These are phyloP conservation scores for Pyrenula massariospora DNA, from an alignment of 495 filamentous ascomycete genomes.

Conservation along the genomic window DNA sequence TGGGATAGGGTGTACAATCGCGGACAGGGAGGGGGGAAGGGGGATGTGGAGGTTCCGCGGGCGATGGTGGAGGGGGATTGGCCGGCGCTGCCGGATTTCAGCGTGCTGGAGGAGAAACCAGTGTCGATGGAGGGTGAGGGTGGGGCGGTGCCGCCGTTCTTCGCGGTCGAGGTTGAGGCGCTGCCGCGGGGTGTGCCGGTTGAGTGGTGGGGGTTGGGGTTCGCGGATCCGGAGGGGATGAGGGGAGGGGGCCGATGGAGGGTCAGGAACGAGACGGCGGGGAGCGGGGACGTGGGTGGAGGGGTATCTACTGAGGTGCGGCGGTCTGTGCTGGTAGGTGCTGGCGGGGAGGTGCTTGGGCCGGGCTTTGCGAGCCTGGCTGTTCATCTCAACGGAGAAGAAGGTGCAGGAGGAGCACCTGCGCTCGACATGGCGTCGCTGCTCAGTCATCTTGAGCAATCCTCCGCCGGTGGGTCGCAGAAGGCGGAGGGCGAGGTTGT, in stretches of 20 bases:
- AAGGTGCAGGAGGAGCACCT: not conserved
- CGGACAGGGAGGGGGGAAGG: slow-evolving; percentile 12
- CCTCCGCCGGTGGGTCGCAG: not conserved
- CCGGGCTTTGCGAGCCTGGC: slow-evolving; percentile 22
- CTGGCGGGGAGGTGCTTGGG: not conserved
- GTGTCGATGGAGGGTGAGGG: not conserved
- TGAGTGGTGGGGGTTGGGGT: slow-evolving; percentile 58
- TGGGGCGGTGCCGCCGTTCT: slow-evolving; percentile 43
- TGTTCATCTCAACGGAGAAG: slow-evolving; percentile 7
- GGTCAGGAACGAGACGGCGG: slow-evolving; percentile 12
- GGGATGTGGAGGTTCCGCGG: slow-evolving; percentile 5
- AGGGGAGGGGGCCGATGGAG: slow-evolving; percentile 7
- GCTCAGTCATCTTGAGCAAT: too few relatives aligned
- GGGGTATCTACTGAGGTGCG: too few relatives aligned
- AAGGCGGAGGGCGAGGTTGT: slow-evolving; percentile 1
- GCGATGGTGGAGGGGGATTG: slow-evolving; percentile 2
- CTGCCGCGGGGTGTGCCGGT: slow-evolving; percentile 57
- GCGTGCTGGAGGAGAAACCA: slow-evolving; percentile 8
- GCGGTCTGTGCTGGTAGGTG: too few relatives aligned
- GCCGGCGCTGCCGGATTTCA: slow-evolving; percentile 19
- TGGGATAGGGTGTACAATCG: slow-evolving; percentile 60
- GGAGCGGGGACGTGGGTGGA: not conserved
- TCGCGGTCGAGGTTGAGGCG: slow-evolving; percentile 59
- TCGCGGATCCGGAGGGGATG: slow-evolving; percentile 12
- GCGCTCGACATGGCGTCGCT: too few relatives aligned